A percentile compares a stretch with the other conserved stretches of the same genome.
phyloP scores from a whole-genome alignment of 2,329 filamentous ascomycete species.

The Neopestalotiopsis rosae region DNA sequence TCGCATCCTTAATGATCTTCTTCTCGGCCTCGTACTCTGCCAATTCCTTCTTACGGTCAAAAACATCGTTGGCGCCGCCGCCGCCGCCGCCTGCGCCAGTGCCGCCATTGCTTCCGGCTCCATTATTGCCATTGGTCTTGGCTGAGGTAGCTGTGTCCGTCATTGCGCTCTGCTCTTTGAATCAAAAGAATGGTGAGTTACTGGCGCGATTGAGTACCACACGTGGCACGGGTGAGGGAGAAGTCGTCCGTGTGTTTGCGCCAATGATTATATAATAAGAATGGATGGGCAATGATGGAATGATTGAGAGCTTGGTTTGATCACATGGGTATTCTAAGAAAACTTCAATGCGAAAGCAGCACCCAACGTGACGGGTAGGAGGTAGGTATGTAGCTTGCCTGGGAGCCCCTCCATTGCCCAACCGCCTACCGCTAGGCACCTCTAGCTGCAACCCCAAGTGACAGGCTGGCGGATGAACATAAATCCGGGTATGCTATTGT shows the following conservation, averaged over 20 bases:
- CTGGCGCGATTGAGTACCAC: neutral
- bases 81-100: neutral
- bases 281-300: neutral
- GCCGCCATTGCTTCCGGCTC: constrained; percentile 28
- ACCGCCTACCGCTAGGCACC: neutral
- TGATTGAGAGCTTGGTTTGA: neutral
- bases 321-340: neutral
- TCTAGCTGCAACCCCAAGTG: no score
- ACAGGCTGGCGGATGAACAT: constrained; percentile 1
- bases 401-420: neutral
- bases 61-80: constrained; percentile 6
- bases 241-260: neutral
- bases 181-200: neutral
- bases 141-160: constrained; percentile 50
- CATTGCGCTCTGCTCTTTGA: constrained; percentile 38
- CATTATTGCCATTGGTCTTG: neutral
- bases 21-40: constrained; percentile 57
- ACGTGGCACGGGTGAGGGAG: neutral
- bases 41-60: constrained; percentile 23
- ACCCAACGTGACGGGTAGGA: neutral
- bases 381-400: neutral
- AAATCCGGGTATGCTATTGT: neutral
- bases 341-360: neutral
- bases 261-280: no score
- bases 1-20: constrained; percentile 51